Evolutionary conservation across 176 grass and related monocot genomes (phyloP).

Genomic region (Zizania latifolia): DNA sequence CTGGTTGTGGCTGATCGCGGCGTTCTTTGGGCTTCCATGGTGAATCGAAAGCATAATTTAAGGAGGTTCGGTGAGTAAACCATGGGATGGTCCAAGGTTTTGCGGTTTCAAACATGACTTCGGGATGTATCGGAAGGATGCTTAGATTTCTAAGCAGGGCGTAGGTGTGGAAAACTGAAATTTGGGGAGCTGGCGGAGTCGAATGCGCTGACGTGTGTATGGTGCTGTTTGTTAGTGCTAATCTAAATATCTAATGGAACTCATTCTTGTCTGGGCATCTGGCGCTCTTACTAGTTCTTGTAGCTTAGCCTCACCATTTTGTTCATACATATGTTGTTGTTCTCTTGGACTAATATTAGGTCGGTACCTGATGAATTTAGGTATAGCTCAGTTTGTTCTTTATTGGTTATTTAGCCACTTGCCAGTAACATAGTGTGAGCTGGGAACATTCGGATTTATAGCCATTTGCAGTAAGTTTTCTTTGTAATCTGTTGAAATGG

Average conservation of each 20-base stretch:
- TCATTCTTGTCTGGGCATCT: too few species aligned
- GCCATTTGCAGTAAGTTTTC: background rate
- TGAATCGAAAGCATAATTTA: background rate
- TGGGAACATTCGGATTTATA: background rate
- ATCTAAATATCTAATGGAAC: background rate
- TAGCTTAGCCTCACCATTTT: background rate
- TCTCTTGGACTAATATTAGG: background rate
- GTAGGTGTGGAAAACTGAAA: background rate
- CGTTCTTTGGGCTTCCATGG: background rate
- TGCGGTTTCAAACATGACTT: background rate
- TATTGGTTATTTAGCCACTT: background rate
- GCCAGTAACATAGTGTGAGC: background rate
- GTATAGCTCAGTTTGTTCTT: background rate
- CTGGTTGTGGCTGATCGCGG: background rate
- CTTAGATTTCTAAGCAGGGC: background rate
- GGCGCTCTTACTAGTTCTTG: background rate
- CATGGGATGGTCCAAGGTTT: background rate
- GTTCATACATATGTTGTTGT: background rate
- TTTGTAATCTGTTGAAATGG: too few species aligned
- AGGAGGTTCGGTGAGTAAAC: background rate
- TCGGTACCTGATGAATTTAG: background rate
- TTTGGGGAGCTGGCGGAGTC: background rate
- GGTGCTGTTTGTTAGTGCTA: background rate
- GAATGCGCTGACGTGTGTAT: background rate
- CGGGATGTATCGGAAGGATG: background rate